These are phyloP conservation scores for Aspergillus diversus DNA, from an alignment of 495 filamentous ascomycete genomes.

Conservation along the genomic window DNA sequence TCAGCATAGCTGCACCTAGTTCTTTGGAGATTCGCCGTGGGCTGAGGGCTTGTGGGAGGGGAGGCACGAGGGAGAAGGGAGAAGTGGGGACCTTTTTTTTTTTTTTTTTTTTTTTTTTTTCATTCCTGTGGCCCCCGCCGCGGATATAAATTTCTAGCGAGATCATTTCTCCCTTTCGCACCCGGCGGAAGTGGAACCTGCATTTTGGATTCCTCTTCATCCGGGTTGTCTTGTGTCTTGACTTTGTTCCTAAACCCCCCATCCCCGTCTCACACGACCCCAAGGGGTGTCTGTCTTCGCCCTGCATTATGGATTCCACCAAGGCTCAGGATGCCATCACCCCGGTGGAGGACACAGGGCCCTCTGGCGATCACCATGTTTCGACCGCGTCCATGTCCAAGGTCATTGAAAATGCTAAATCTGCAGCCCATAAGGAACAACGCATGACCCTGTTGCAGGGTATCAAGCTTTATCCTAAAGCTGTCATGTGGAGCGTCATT, in stretches of 20 bases:
- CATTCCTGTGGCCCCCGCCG: constrained; percentile 14
- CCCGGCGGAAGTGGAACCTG: background rate
- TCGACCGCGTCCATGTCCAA: constrained; percentile 39
- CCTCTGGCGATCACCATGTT: constrained; percentile 22
- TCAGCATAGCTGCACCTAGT: constrained; percentile 1
- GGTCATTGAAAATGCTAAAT: constrained; percentile 47
- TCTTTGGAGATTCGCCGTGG: background rate
- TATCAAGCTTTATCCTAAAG: constrained; percentile 59
- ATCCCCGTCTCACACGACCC: background rate
- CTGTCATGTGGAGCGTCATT: constrained; percentile 56
- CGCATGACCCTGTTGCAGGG: constrained; percentile 50
- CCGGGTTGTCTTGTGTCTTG: background rate
- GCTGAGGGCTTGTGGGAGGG: background rate
- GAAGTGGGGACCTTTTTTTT: constrained; percentile 6
- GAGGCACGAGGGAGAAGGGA: background rate
- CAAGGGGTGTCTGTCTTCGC: constrained; percentile 26
- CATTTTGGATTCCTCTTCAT: background rate
- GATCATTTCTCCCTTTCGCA: background rate
- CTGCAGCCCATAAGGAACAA: constrained; percentile 51
- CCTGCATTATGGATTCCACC: constrained; percentile 28
- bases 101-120: constrained; percentile 3
- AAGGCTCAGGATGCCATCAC: constrained; percentile 37
- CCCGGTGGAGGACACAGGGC: constrained; percentile 26
- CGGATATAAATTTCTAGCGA: constrained; percentile 22
- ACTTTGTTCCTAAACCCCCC: background rate